Conservation (phyloP, 1,284 basidiomycete genomes). For the Cutaneotrichosporon cyanovorans region DNA sequence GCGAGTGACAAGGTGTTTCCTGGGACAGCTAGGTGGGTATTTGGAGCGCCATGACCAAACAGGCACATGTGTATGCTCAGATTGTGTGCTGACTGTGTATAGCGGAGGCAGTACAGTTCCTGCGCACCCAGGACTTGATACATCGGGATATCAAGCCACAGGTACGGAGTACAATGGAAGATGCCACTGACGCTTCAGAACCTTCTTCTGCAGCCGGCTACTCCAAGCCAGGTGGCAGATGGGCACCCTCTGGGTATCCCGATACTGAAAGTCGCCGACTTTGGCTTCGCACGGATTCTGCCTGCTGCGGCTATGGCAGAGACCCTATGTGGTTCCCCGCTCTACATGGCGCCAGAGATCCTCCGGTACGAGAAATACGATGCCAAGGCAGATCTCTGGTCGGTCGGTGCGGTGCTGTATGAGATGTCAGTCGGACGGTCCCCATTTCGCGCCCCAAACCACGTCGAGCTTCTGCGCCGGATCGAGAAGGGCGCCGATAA, state of each 20-base stretch:
- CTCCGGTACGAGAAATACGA: conserved; percentile 96
- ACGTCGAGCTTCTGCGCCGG: conserved; percentile 88
- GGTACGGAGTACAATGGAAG: conserved; percentile 47
- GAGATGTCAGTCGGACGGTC: conserved; percentile 92
- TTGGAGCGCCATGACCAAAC: no score
- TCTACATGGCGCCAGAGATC: conserved; percentile 99
- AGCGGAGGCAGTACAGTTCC: conserved; percentile 89
- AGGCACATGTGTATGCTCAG: background rate
- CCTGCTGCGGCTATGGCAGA: conserved; percentile 92
- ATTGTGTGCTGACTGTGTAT: conserved; percentile 13
- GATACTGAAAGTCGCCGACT: conserved; percentile 93
- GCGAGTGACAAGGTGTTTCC: conserved; percentile 82
- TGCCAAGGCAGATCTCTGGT: conserved; percentile 96
- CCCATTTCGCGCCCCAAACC: conserved; percentile 90
- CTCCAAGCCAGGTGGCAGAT: conserved; percentile 64
- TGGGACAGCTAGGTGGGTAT: conserved; percentile 78
- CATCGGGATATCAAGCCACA: conserved; percentile 98
- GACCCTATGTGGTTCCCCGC: conserved; percentile 91
- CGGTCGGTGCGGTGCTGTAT: conserved; percentile 90
- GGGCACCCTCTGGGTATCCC: conserved; percentile 89
- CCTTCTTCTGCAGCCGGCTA: conserved; percentile 76
- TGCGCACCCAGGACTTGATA: conserved; percentile 81
- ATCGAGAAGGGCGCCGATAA: conserved; percentile 70
- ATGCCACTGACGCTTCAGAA: conserved; percentile 53
- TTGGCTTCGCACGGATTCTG: conserved; percentile 90